These are phyloP conservation scores for Reticulascus tulasneorum DNA, from an alignment of 2,329 filamentous ascomycete species.

Conservation along the genomic window DNA sequence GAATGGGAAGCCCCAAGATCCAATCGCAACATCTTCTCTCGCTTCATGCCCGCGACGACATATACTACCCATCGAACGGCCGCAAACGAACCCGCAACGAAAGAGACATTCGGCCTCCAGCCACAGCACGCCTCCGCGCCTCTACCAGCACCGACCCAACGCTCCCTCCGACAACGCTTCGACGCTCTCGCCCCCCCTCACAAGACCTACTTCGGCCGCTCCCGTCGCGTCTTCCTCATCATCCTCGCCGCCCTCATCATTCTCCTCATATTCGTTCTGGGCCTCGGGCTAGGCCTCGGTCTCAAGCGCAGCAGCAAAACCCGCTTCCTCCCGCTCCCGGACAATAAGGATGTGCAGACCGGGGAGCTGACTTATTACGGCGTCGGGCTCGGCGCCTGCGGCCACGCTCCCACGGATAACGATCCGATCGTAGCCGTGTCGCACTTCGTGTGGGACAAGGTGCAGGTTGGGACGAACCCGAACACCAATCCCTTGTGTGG, in stretches of 20 bases:
- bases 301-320: slow-evolving; percentile 2
- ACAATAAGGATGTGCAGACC: slow-evolving; percentile 3
- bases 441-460: slow-evolving; percentile 62
- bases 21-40: slow-evolving; percentile 4
- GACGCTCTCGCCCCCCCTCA: slow-evolving; percentile 6
- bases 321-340: slow-evolving; percentile 4
- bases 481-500: slow-evolving; percentile 56
- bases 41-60: slow-evolving; percentile 2
- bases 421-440: slow-evolving; percentile 66
- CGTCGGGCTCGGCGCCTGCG: slow-evolving; percentile 66
- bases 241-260: slow-evolving; percentile 2
- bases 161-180: slow-evolving; percentile 3
- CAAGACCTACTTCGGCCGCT: slow-evolving; percentile 7
- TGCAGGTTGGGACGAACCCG: slow-evolving; percentile 43
- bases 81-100: neutral
- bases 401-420: slow-evolving; percentile 44
- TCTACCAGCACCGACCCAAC: neutral
- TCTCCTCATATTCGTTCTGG: slow-evolving; percentile 4
- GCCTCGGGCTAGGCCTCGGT: slow-evolving; percentile 8
- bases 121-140: neutral
- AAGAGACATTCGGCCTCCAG: slow-evolving; percentile 1
- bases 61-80: neutral
- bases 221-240: slow-evolving; percentile 5
- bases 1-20: slow-evolving; percentile 6
- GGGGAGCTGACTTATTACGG: slow-evolving; percentile 56